phyloP scores from a whole-genome alignment of 2,329 filamentous ascomycete species.

The Cladosporium cucumerinum region DNA sequence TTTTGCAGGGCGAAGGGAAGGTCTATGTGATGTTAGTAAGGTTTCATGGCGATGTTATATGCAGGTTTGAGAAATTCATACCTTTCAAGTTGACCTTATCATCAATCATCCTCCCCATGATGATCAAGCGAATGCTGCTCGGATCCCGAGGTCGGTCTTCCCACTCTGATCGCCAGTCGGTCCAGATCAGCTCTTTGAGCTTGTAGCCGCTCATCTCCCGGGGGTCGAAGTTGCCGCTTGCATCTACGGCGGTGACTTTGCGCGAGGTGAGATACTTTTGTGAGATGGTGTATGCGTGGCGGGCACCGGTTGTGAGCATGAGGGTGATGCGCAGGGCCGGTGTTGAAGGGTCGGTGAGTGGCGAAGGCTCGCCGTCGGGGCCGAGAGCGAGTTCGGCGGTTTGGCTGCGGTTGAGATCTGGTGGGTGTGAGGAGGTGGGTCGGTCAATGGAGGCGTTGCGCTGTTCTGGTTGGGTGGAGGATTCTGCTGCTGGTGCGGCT shows the following conservation, averaged over 20 bases:
- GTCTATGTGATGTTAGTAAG: slow-evolving; percentile 50
- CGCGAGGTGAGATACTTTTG: slow-evolving; percentile 79
- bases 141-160: slow-evolving; percentile 81
- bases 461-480: not conserved
- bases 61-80: slow-evolving; percentile 40
- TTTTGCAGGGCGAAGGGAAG: slow-evolving; percentile 72
- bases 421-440: not conserved
- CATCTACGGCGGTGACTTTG: slow-evolving; percentile 71
- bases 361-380: slow-evolving; percentile 13
- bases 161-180: slow-evolving; percentile 88
- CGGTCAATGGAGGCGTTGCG: not conserved
- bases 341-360: slow-evolving; percentile 8
- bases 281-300: slow-evolving; percentile 88
- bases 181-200: slow-evolving; percentile 86
- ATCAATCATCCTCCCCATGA: slow-evolving; percentile 85
- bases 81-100: slow-evolving; percentile 83
- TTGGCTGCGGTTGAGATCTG: slow-evolving; percentile 13
- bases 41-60: not conserved
- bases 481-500: not conserved
- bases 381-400: slow-evolving; percentile 16
- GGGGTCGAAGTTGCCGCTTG: slow-evolving; percentile 63
- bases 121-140: slow-evolving; percentile 84
- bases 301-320: slow-evolving; percentile 69
- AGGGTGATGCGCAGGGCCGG: slow-evolving; percentile 71
- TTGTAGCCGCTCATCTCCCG: slow-evolving; percentile 91